A percentile compares a stretch with the other conserved stretches of the same genome.
Conservation (phyloP, 2,329 filamentous ascomycete species). For the Eutypa lata region DNA sequence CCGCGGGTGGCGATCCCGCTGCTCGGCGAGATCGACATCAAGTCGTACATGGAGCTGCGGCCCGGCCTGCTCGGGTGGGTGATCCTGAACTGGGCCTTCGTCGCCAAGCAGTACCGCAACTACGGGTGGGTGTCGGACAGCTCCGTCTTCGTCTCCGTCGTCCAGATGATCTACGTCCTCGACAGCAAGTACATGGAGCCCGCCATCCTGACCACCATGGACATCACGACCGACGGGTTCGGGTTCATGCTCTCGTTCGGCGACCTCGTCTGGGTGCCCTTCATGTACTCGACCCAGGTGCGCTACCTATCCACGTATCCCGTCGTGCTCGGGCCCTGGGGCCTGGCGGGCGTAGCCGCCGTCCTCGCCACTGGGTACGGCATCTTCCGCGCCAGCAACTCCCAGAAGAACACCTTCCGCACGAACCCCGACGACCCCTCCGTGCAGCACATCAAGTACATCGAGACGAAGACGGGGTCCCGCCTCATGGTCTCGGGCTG, state of each 20-base stretch:
- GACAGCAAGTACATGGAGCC: constrained; percentile 86
- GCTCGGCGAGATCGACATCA: constrained; percentile 84
- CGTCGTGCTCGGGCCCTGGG: constrained; percentile 67
- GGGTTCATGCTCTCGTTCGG: constrained; percentile 94
- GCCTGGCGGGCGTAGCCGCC: constrained; percentile 61
- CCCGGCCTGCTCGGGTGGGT: constrained; percentile 89
- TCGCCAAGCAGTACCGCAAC: constrained; percentile 82
- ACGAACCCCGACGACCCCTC: constrained; percentile 78
- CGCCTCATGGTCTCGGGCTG: constrained; percentile 81
- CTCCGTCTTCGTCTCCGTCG: constrained; percentile 72
- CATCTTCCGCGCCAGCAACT: constrained; percentile 93
- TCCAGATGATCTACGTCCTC: constrained; percentile 80
- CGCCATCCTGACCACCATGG: constrained; percentile 88
- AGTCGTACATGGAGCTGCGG: constrained; percentile 85
- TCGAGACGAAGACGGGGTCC: constrained; percentile 79
- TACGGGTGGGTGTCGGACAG: constrained; percentile 83
- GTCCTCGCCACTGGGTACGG: constrained; percentile 74
- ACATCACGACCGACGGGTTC: constrained; percentile 89
- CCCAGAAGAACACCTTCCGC: constrained; percentile 91
- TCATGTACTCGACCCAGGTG: constrained; percentile 80
- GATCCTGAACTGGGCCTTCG: constrained; percentile 77
- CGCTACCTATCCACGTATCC: constrained; percentile 84
- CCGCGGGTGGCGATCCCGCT: constrained; percentile 76
- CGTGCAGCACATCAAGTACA: constrained; percentile 77
- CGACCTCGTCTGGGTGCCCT: constrained; percentile 89